Percentiles rank a stretch among this genome's conserved stretches.
These are phyloP conservation scores for Hypoxylon sp. DNA, from an alignment of 2,329 filamentous ascomycete species.

Conservation along the genomic window DNA sequence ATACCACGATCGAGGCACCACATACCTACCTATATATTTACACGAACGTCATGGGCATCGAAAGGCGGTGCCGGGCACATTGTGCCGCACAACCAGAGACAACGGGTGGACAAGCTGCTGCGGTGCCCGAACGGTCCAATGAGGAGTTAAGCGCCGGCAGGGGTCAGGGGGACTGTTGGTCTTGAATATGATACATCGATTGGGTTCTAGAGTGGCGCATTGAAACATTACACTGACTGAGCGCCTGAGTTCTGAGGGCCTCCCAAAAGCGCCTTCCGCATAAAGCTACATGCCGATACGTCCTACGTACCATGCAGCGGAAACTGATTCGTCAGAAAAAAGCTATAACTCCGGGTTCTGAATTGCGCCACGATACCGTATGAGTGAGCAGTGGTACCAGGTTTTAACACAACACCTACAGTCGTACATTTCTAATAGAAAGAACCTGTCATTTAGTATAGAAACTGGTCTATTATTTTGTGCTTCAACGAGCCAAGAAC, in stretches of 20 bases:
- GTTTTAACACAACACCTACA: neutral
- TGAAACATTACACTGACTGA: slow-evolving; percentile 5
- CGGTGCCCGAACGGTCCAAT: slow-evolving; percentile 16
- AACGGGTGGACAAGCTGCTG: neutral
- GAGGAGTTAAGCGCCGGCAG: slow-evolving; percentile 13
- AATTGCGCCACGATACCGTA: neutral
- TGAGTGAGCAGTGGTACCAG: neutral
- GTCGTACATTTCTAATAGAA: neutral
- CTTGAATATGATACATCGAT: neutral
- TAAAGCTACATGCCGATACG: neutral
- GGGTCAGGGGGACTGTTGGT: slow-evolving; percentile 18
- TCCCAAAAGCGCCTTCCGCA: neutral
- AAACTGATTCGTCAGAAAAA: neutral
- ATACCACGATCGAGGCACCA: neutral
- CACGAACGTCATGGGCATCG: neutral
- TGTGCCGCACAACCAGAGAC: neutral
- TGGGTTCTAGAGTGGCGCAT: neutral
- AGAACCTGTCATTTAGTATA: neutral
- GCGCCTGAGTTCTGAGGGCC: neutral
- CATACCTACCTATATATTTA: neutral
- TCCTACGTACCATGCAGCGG: neutral
- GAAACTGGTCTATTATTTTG: neutral
- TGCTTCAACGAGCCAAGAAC: neutral
- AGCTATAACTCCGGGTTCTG: neutral
- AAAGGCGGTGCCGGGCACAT: neutral